A percentile compares a stretch with the other conserved stretches of the same genome.
Evolutionary conservation across 257 asterid species (phyloP).

Genomic region (Fraxinus cuspidata): DNA sequence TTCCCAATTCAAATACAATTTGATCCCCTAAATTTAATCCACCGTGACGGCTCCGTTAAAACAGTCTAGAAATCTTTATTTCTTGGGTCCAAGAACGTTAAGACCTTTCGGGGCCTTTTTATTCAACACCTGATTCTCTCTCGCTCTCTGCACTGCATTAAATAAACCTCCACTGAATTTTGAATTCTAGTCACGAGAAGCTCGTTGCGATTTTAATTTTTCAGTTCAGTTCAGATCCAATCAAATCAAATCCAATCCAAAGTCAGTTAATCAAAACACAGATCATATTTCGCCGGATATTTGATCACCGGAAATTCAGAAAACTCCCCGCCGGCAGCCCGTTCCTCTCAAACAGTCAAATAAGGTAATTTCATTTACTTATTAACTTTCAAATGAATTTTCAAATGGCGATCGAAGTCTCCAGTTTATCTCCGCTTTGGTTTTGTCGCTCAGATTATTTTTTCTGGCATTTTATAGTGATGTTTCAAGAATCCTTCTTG

Average conservation of each 20-base stretch:
- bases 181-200: constrained; percentile 56
- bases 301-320: constrained; percentile 8
- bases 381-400: not conserved
- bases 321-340: constrained; percentile 3
- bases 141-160: constrained; percentile 33
- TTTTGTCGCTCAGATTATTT: not conserved
- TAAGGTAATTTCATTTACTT: not conserved
- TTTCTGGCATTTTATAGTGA: not conserved
- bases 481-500: not conserved
- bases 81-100: constrained; percentile 26
- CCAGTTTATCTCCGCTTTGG: not conserved
- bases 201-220: constrained; percentile 28
- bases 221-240: constrained; percentile 39
- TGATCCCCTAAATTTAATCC: constrained; percentile 1
- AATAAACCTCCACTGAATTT: constrained; percentile 34
- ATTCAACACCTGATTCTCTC: constrained; percentile 13
- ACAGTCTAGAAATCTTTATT: not conserved
- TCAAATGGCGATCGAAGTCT: not conserved
- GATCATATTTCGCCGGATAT: not conserved
- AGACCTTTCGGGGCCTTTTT: constrained; percentile 23
- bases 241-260: constrained; percentile 35
- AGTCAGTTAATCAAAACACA: not conserved
- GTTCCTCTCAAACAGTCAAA: not conserved
- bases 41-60: constrained; percentile 15
- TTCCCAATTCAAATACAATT: not conserved